These are phyloP conservation scores for Sarcomyxa edulis DNA, from an alignment of 768 basidiomycete genomes.

Conservation along the genomic window DNA sequence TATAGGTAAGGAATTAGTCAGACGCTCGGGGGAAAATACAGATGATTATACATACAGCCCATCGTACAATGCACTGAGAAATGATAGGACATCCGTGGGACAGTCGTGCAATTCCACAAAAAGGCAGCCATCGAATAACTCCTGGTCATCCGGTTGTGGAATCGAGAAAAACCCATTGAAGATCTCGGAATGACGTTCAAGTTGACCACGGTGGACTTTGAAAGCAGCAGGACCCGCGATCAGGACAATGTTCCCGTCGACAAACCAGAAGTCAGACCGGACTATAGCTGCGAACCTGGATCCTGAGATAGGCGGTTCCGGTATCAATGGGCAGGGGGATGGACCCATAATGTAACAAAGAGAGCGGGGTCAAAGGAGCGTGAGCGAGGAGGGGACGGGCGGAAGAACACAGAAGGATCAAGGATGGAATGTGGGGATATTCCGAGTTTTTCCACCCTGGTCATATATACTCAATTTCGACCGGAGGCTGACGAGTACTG, in stretches of 20 bases:
- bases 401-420: no score
- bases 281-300: conserved; percentile 16
- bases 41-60: conserved; percentile 57
- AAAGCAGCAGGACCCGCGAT: conserved; percentile 53
- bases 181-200: conserved; percentile 73
- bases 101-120: conserved; percentile 60
- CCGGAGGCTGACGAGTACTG: no score
- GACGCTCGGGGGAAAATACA: neutral
- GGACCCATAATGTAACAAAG: no score
- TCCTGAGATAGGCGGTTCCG: no score
- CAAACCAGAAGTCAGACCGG: conserved; percentile 67
- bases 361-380: no score
- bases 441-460: no score
- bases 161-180: conserved; percentile 64
- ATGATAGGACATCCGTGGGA: conserved; percentile 61
- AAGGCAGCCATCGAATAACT: conserved; percentile 51
- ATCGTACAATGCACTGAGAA: conserved; percentile 69
- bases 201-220: conserved; percentile 71
- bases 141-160: conserved; percentile 48
- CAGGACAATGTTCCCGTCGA: conserved; percentile 66
- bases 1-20: conserved; percentile 2
- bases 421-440: no score
- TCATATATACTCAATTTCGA: no score
- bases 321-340: no score
- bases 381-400: no score